Evolutionary conservation across 768 basidiomycete species (phyloP), one percentile per base, ranked within the genome.

Genomic region (Lactarius sp.): DNA sequence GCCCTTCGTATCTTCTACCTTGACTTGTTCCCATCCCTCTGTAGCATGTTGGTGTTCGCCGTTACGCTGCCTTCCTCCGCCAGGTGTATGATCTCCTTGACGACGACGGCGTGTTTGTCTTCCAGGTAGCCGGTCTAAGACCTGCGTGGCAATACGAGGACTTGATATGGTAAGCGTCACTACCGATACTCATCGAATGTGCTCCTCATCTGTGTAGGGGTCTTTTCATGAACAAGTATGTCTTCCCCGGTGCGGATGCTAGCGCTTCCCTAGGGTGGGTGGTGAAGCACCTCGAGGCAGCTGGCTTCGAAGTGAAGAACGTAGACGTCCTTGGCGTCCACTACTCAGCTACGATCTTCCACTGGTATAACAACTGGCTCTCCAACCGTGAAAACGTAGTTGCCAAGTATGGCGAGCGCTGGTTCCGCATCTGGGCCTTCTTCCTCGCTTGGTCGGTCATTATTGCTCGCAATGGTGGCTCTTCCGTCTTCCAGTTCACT

Each of bases 131-230:
- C 53, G 97, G 97, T 65, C 78, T 98, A 69, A 87, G 96, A 41
- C 94, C 94, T 5, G 74, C 80, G n/a, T 99, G 97, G 97, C 97
- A 98, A 74, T 98, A 87, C 69, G 97, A 99, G 79, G 97, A 99
- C 73, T 85, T 99, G 61, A 86, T 93, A 69, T 99, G 97, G 94
- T 88, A 70, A 44, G 77, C 74, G 12, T 58, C 56, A 56, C 39
- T 51, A 20, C 18, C 36, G 5, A 36, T 18, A 13, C 18, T 20
- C 4, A 5, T 34, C 6, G 1, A 33, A 46, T 20, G 4, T 13
- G 1, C 36, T 61, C 54, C 34, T 55, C 18, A 57, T 33, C 53
- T n/a, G 54, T 44, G 6, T 46, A 90, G 88, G 91, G 94, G 94
- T 68, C 81, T 95, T 27, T 96, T 95, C 80, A 95, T 95, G 93